phyloP scores from a whole-genome alignment of 2,329 filamentous ascomycete genomes.

The Paraphoma chrysanthemicola region DNA sequence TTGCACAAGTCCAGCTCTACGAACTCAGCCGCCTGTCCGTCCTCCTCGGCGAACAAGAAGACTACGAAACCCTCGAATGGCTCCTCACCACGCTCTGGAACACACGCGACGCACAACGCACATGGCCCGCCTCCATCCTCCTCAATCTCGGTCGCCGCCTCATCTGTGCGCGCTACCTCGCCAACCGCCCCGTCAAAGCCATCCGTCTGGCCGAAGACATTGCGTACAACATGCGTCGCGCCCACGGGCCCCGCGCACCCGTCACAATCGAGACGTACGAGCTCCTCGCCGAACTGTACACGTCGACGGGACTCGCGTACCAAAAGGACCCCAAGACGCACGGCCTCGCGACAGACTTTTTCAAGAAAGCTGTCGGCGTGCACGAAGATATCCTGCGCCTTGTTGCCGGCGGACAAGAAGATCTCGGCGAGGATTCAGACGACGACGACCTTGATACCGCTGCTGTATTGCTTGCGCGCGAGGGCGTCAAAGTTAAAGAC shows the following conservation, averaged over 20 bases:
- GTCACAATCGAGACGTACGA: conserved; percentile 59
- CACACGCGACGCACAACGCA: conserved; percentile 41
- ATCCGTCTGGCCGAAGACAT: conserved; percentile 60
- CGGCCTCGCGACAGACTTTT: conserved; percentile 46
- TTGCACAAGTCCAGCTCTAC: conserved; percentile 50
- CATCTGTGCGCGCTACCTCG: conserved; percentile 60
- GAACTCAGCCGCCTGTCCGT: conserved; percentile 53
- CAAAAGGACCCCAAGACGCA: conserved; percentile 47
- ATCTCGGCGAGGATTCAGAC: conserved; percentile 31
- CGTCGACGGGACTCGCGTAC: conserved; percentile 47
- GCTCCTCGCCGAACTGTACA: conserved; percentile 59
- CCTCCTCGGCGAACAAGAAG: conserved; percentile 53
- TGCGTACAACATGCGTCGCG: conserved; percentile 62
- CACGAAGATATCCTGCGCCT: conserved; percentile 45
- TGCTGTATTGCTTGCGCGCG: conserved; percentile 44
- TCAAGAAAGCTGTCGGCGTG: conserved; percentile 45
- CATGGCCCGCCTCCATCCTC: conserved; percentile 49
- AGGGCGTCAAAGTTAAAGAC: conserved; percentile 40
- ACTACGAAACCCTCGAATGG: conserved; percentile 53
- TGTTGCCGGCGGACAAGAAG: conserved; percentile 29
- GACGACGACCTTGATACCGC: conserved; percentile 47
- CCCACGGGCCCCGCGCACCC: conserved; percentile 57
- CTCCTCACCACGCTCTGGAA: conserved; percentile 48
- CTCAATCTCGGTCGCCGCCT: conserved; percentile 61
- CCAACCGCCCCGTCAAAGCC: conserved; percentile 51